Conservation (phyloP, 164 flowering plant species). For the Vitis labrusca region DNA sequence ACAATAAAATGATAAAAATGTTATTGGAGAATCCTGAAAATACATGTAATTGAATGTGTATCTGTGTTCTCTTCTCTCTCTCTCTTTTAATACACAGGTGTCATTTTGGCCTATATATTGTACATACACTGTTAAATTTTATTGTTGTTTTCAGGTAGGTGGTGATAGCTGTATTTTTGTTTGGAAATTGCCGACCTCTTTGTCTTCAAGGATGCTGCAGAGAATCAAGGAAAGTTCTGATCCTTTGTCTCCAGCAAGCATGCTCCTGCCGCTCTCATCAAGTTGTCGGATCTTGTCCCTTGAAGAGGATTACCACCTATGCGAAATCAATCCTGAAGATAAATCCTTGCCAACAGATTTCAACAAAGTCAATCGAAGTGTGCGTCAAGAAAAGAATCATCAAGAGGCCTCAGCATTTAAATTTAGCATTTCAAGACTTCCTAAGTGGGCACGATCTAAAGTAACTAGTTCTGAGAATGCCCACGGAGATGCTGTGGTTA, state of each 20-base stretch:
- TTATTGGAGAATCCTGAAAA: too few relatives aligned
- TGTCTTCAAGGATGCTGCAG: constrained; percentile 53
- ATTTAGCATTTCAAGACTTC: constrained; percentile 77
- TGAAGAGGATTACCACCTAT: constrained; percentile 22
- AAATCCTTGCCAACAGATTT: constrained; percentile 5
- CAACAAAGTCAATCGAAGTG: constrained; percentile 11
- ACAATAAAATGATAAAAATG: too few relatives aligned
- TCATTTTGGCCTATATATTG: background rate
- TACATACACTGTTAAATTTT: background rate
- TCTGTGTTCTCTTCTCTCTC: background rate
- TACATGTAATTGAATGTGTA: too few relatives aligned
- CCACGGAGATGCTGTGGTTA: constrained; percentile 10
- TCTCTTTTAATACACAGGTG: background rate
- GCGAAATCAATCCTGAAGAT: constrained; percentile 11
- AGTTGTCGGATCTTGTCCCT: constrained; percentile 18
- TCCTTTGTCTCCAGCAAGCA: constrained; percentile 33
- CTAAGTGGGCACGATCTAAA: constrained; percentile 73
- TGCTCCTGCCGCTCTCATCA: constrained; percentile 16
- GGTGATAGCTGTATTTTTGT: constrained; percentile 80
- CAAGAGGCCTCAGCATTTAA: constrained; percentile 38
- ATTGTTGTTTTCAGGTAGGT: constrained; percentile 46
- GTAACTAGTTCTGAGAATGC: constrained; percentile 23
- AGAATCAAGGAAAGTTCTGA: constrained; percentile 34
- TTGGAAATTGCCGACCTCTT: constrained; percentile 57
- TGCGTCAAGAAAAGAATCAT: constrained; percentile 11